These are phyloP conservation scores for Botrytis hyacinthi DNA, from an alignment of 2,329 filamentous ascomycete species.

Conservation along the genomic window DNA sequence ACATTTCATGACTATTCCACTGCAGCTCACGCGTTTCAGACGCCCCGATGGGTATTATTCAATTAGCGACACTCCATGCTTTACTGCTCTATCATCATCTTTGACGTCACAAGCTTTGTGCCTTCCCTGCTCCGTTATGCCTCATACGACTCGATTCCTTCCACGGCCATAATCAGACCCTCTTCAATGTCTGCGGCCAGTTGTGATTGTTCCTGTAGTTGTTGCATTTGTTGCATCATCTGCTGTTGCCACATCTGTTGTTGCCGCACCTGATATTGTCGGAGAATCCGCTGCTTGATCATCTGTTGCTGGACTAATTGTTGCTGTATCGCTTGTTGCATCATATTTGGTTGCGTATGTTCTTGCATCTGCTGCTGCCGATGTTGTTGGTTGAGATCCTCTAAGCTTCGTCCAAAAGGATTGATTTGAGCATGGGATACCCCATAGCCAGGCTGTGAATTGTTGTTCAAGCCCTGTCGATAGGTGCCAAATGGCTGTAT, in stretches of 20 bases:
- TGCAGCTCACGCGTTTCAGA: not conserved
- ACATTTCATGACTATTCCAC: not conserved
- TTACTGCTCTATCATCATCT: not conserved
- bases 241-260: not conserved
- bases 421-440: too few species aligned
- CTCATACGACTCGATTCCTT: not conserved
- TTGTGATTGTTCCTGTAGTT: not conserved
- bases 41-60: not conserved
- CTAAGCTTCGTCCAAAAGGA: not conserved
- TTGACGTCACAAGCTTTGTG: not conserved
- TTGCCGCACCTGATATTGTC: not conserved
- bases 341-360: not conserved
- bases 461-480: not conserved
- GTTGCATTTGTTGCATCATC: not conserved
- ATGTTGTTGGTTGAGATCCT: not conserved
- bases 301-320: conserved; percentile 1
- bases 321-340: not conserved
- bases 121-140: not conserved
- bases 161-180: too few species aligned
- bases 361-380: not conserved
- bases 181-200: not conserved
- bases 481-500: conserved; percentile 15
- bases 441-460: not conserved
- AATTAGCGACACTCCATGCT: not conserved
- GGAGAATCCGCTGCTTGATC: not conserved